phyloP scores from a whole-genome alignment of 768 basidiomycete genomes.

The Pisolithus tinctorius region DNA sequence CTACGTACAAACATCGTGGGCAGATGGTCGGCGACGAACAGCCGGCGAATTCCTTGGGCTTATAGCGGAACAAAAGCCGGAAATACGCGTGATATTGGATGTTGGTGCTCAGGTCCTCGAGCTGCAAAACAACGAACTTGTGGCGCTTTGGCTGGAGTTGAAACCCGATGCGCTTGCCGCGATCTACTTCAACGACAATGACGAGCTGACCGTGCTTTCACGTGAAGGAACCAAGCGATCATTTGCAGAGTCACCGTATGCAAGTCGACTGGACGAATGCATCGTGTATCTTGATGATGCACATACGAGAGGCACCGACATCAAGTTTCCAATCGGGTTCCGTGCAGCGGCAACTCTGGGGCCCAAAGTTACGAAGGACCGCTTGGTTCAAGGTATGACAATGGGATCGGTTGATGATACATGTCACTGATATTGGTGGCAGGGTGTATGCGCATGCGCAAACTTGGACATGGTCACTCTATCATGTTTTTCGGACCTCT shows the following conservation, averaged over 20 bases:
- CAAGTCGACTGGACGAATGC: constrained; percentile 28
- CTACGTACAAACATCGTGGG: not conserved
- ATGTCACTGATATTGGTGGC: not conserved
- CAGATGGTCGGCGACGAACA: constrained; percentile 8
- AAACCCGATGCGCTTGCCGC: constrained; percentile 17
- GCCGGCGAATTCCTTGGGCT: constrained; percentile 19
- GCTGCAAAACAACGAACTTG: constrained; percentile 37
- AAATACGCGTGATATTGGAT: constrained; percentile 38
- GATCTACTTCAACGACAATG: constrained; percentile 27
- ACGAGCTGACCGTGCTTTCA: constrained; percentile 28
- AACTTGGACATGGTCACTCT: constrained; percentile 41
- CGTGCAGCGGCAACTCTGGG: constrained; percentile 35
- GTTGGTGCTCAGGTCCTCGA: constrained; percentile 49
- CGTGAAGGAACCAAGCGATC: constrained; percentile 24
- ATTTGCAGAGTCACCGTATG: constrained; percentile 27
- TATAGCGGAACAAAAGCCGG: constrained; percentile 24
- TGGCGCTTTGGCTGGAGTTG: constrained; percentile 32
- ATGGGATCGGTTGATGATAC: not conserved
- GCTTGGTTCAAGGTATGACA: constrained; percentile 27
- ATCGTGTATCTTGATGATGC: constrained; percentile 35
- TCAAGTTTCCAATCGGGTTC: constrained; percentile 27
- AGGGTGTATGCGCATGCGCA: constrained; percentile 52
- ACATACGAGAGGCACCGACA: constrained; percentile 34
- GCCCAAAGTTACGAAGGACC: constrained; percentile 32
- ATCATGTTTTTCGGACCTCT: constrained; percentile 40